Conservation (phyloP, 164 flowering plant species). For the Vitis riparia region DNA sequence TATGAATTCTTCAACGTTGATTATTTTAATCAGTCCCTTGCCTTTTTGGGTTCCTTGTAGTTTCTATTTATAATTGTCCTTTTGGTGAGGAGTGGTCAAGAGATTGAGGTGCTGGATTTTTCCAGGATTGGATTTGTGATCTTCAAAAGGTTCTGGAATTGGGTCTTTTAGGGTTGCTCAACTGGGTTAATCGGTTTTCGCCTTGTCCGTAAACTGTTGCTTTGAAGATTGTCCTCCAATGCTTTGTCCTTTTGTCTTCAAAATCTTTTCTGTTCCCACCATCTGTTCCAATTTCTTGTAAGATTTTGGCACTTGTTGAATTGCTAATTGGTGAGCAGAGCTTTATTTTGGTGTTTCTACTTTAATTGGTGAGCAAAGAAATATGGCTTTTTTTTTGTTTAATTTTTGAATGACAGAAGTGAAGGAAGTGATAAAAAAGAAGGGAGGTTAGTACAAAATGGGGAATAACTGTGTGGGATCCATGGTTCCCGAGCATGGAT, state of each 20-base stretch:
- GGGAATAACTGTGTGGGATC: slow-evolving; percentile 58
- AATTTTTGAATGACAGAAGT: not conserved
- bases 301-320: not conserved
- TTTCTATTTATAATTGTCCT: not conserved
- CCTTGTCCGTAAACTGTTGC: no score
- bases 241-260: no score
- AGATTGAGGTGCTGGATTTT: not conserved
- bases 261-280: no score
- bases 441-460: slow-evolving; percentile 36
- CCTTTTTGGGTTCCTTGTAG: slow-evolving; percentile 1
- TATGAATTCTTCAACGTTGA: no score
- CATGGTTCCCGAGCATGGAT: slow-evolving; percentile 32
- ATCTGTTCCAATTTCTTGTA: no score
- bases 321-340: not conserved
- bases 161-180: not conserved
- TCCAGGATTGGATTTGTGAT: no score
- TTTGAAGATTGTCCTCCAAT: no score
- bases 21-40: no score
- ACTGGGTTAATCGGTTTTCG: no score
- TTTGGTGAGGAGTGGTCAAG: not conserved
- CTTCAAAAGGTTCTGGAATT: not conserved
- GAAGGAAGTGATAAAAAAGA: not conserved
- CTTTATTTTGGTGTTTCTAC: not conserved
- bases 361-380: not conserved
- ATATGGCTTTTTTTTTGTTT: not conserved